Evolutionary conservation across 129 eudicot genomes (phyloP).

Genomic region (Escallonia herrerae): DNA sequence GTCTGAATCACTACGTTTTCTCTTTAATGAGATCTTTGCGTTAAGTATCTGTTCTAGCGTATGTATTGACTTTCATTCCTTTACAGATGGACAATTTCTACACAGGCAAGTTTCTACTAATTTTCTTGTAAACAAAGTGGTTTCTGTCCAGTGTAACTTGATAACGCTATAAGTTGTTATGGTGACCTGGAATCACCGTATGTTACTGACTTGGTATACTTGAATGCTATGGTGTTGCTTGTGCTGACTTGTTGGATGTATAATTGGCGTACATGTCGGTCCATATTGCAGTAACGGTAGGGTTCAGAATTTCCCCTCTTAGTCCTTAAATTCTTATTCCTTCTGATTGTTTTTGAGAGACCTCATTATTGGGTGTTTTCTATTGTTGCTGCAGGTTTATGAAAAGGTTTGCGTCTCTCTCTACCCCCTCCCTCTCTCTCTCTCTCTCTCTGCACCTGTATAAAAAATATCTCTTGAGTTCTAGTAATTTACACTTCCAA

Average conservation of each 20-base stretch:
- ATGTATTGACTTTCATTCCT: neutral
- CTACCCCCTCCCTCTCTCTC: neutral
- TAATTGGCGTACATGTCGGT: conserved; percentile 8
- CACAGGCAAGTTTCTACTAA: conserved; percentile 47
- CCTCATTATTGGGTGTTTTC: conserved; percentile 7
- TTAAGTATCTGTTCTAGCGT: neutral
- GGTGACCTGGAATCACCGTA: neutral
- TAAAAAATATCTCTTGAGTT: neutral
- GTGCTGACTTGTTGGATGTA: conserved; percentile 12
- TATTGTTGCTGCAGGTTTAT: conserved; percentile 54
- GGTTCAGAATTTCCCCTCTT: conserved; percentile 7
- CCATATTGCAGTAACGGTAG: conserved; percentile 64
- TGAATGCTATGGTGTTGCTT: conserved; percentile 9
- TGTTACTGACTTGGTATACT: conserved; percentile 5
- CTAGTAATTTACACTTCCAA: neutral
- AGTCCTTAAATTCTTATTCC: neutral
- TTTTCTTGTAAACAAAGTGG: neutral
- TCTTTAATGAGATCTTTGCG: neutral
- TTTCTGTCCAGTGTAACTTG: neutral
- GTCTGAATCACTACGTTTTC: conserved; percentile 10
- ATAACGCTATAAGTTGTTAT: neutral
- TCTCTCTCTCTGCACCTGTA: neutral
- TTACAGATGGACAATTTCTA: conserved; percentile 96
- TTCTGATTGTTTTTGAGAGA: conserved; percentile 4
- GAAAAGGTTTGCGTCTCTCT: conserved; percentile 46